These are phyloP conservation scores for Letharia lupina DNA, from an alignment of 495 filamentous ascomycete genomes.

Conservation along the genomic window DNA sequence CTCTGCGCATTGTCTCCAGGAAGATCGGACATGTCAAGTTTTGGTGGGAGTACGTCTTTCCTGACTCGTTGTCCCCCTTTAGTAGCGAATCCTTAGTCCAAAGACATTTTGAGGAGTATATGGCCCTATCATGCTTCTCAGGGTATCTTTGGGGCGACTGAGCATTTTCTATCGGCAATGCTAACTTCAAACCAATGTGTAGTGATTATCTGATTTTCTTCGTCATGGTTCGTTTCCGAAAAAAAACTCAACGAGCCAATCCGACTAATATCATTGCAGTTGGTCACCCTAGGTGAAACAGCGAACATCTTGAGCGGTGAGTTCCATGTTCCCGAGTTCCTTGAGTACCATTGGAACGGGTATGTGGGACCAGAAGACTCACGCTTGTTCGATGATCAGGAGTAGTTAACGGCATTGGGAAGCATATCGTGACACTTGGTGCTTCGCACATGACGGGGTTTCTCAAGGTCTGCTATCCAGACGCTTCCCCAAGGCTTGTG, in stretches of 20 bases:
- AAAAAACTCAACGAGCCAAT: neutral
- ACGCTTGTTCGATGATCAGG: too few species aligned
- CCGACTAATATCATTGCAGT: neutral
- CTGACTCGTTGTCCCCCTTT: too few species aligned
- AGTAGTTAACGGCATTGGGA: too few species aligned
- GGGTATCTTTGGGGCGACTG: too few species aligned
- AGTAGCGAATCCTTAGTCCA: too few species aligned
- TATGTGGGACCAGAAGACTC: too few species aligned
- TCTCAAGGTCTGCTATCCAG: constrained; percentile 4
- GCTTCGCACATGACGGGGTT: neutral
- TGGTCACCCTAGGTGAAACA: neutral
- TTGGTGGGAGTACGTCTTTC: neutral
- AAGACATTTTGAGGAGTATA: too few species aligned
- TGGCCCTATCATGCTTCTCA: too few species aligned
- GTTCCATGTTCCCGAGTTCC: too few species aligned
- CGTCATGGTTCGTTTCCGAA: neutral
- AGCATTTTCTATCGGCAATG: too few species aligned
- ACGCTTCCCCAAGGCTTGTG: neutral
- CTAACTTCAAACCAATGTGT: too few species aligned
- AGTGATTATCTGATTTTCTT: constrained; percentile 9
- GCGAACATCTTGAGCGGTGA: neutral
- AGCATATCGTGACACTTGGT: neutral
- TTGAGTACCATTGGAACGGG: too few species aligned
- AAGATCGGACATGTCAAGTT: constrained; percentile 8
- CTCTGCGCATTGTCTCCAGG: constrained; percentile 13